Evolutionary conservation across 768 basidiomycete species (phyloP), one percentile per base, ranked within the genome.

Genomic region (Agrocybe pediades): DNA sequence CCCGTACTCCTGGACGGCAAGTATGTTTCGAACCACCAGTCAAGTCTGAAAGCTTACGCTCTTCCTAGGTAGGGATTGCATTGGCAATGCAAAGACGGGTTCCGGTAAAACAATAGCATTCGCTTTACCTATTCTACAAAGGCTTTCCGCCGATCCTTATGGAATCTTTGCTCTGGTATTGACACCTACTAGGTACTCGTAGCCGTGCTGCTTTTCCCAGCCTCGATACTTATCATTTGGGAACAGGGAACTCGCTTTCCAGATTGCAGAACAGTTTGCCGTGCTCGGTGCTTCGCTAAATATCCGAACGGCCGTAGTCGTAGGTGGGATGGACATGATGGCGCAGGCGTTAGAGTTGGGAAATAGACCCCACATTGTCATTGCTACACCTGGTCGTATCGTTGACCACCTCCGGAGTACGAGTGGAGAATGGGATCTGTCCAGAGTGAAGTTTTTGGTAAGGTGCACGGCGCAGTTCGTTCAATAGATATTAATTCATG

Each of bases 271-370:
- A 58, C 97, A 99, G 67, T 98, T 98, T 68, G 84, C 87, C 2
- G 95, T 95, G 5, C 79, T 99, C 2, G 96, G 97, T 21, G 77
- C 83, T 16, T 77, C 92, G 9, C 72, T 97, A 54, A 93, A 88
- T 63, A 71, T 93, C 44, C 85, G 86, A 25, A 96, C 94, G 8
- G 83, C 89, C 9, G 94, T 98, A 7, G 76, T 98, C 26, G 95
- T 98, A 2, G 97, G 97, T 16, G 97, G 97, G 5, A 96, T 99
- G 93, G 97, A 99, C 63, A 96, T 96, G 88, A 93, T 97, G 78
- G 68, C 85, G 1, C 97, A 99, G 67, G 92, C 96, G 0, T 75
- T 92, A 16, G 94, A 95, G 63, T 82, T 99, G 13, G 78, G 80
- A 2, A 83, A 86, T 58, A 82, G 90, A 39, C 97, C 97, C 0